These are phyloP conservation scores for Penicillium paxilli DNA, from an alignment of 495 filamentous ascomycete genomes.

Conservation along the genomic window DNA sequence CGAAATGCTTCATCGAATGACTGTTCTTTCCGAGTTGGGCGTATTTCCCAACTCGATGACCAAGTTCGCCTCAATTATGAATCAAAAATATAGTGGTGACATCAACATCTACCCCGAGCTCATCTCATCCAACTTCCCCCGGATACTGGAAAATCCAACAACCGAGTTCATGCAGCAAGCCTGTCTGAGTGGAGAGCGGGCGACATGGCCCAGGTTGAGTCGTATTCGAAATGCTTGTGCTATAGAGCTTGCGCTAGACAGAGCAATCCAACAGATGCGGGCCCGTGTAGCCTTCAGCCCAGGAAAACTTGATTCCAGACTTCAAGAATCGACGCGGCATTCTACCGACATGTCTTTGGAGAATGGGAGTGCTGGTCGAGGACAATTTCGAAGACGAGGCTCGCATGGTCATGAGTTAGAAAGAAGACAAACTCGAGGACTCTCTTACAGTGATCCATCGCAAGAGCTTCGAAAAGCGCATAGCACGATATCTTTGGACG, in stretches of 20 bases:
- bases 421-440: slow-evolving; percentile 14
- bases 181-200: slow-evolving; percentile 74
- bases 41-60: slow-evolving; percentile 78
- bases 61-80: slow-evolving; percentile 77
- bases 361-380: slow-evolving; percentile 19
- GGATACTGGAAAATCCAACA: slow-evolving; percentile 83
- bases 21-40: slow-evolving; percentile 77
- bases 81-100: slow-evolving; percentile 91
- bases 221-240: slow-evolving; percentile 80
- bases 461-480: slow-evolving; percentile 30
- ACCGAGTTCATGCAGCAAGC: slow-evolving; percentile 82
- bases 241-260: slow-evolving; percentile 83
- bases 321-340: slow-evolving; percentile 17
- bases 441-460: slow-evolving; percentile 13
- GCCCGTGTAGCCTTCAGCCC: slow-evolving; percentile 78
- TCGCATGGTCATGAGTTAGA: slow-evolving; percentile 38
- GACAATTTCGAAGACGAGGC: slow-evolving; percentile 27
- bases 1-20: slow-evolving; percentile 79
- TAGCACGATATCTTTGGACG: slow-evolving; percentile 34
- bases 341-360: slow-evolving; percentile 19
- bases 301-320: slow-evolving; percentile 60
- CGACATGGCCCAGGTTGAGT: slow-evolving; percentile 87
- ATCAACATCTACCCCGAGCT: slow-evolving; percentile 91
- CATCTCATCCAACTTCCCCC: slow-evolving; percentile 68
- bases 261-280: slow-evolving; percentile 74